phyloP scores from a whole-genome alignment of 306 rosid genomes.

The Glycine soja region DNA sequence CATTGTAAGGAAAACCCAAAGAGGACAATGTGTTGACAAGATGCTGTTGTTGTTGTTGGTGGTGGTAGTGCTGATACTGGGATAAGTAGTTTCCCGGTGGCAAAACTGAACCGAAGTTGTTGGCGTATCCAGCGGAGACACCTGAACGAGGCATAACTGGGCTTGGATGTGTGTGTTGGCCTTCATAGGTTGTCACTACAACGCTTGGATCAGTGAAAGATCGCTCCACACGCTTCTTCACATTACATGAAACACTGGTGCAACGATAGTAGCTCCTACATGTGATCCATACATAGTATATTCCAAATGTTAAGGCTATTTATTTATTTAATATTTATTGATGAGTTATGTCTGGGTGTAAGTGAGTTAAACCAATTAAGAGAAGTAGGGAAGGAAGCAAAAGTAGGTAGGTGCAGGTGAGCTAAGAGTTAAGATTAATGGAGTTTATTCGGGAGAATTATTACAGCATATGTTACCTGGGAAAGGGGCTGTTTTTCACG shows the following conservation, averaged over 20 bases:
- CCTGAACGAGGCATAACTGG: constrained; percentile 69
- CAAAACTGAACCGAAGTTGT: constrained; percentile 46
- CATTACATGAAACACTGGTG: constrained; percentile 84
- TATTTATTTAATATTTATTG: neutral
- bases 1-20: constrained; percentile 37
- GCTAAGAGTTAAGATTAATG: constrained; percentile 3
- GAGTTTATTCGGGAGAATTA: neutral
- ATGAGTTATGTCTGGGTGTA: neutral
- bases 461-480: constrained; percentile 59
- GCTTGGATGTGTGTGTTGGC: constrained; percentile 84
- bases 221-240: constrained; percentile 93
- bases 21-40: constrained; percentile 49
- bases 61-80: constrained; percentile 41
- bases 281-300: neutral
- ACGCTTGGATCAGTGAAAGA: constrained; percentile 74
- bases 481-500: constrained; percentile 93
- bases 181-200: constrained; percentile 95
- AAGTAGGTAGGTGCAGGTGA: neutral
- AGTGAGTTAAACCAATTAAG: neutral
- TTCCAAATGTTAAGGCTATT: neutral
- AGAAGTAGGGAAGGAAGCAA: constrained; percentile 16
- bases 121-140: constrained; percentile 39
- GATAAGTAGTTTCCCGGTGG: constrained; percentile 44
- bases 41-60: constrained; percentile 39
- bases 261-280: constrained; percentile 96